Evolutionary conservation across 305 asterid species (phyloP).

Genomic region (Withania somnifera): DNA sequence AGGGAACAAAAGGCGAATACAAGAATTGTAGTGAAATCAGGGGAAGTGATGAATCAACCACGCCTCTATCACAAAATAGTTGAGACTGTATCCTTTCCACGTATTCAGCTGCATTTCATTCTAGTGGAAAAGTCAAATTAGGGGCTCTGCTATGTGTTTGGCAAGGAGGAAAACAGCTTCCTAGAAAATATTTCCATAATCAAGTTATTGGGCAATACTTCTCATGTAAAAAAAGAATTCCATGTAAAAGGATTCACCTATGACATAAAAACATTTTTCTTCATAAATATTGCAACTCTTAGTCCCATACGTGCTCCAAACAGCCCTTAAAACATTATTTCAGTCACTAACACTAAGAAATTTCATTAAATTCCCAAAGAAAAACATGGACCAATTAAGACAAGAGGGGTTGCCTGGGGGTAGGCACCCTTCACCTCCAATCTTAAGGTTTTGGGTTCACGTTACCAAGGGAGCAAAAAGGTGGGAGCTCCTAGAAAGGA

Average conservation of each 20-base stretch:
- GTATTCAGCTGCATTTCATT: neutral
- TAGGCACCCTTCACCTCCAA: too few species aligned
- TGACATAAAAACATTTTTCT: neutral
- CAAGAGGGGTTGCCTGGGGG: too few species aligned
- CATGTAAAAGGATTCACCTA: neutral
- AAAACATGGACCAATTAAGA: neutral
- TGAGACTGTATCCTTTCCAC: neutral
- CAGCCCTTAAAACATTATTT: neutral
- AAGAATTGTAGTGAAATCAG: neutral
- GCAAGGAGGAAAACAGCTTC: neutral
- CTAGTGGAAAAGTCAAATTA: neutral
- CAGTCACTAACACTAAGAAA: neutral
- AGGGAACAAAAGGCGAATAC: neutral
- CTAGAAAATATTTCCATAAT: neutral
- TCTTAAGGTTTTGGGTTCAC: too few species aligned
- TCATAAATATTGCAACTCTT: neutral
- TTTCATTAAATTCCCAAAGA: neutral
- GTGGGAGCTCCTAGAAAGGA: too few species aligned
- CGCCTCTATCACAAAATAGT: neutral
- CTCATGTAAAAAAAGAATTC: neutral
- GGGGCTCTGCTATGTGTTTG: neutral
- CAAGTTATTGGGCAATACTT: neutral
- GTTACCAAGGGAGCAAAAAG: too few species aligned
- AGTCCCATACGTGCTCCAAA: neutral
- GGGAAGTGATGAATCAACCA: neutral